phyloP scores from a whole-genome alignment of 2,329 filamentous ascomycete genomes.

The Cladosporium cucumerinum region DNA sequence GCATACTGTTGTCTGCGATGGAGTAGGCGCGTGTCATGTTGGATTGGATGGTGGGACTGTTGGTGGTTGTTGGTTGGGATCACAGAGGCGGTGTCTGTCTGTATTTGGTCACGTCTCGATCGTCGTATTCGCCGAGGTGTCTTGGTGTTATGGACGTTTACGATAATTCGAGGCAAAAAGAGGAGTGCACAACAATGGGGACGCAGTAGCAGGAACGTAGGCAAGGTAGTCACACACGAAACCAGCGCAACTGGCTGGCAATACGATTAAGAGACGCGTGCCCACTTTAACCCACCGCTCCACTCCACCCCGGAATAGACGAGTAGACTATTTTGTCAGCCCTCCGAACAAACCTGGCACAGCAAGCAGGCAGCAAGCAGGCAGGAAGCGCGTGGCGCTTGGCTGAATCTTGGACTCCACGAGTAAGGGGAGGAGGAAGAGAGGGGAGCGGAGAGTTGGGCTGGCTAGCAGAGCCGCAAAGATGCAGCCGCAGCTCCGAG shows the following conservation, averaged over 20 bases:
- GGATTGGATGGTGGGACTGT: background rate
- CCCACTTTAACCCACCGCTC: background rate
- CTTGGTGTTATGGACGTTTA: background rate
- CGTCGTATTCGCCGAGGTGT: background rate
- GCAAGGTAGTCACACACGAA: background rate
- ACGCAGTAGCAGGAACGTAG: background rate
- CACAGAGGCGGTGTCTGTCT: background rate
- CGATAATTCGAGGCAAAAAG: background rate
- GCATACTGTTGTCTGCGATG: conserved; percentile 7
- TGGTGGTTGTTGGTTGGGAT: background rate
- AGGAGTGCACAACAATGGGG: background rate
- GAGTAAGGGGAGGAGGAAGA: background rate
- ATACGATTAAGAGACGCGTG: background rate
- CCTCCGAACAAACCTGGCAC: background rate
- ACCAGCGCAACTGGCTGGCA: background rate
- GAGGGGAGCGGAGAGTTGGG: background rate
- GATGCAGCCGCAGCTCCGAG: background rate
- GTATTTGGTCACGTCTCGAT: background rate
- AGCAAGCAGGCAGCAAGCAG: background rate
- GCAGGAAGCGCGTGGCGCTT: background rate
- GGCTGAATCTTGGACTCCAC: background rate
- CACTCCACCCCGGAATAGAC: background rate
- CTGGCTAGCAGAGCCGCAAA: conserved; percentile 2
- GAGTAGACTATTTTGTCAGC: background rate
- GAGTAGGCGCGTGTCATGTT: background rate